Evolutionary conservation across 2,329 filamentous ascomycete species (phyloP), one percentile per base, ranked within the genome.

Genomic region (Ascochyta pisi): DNA sequence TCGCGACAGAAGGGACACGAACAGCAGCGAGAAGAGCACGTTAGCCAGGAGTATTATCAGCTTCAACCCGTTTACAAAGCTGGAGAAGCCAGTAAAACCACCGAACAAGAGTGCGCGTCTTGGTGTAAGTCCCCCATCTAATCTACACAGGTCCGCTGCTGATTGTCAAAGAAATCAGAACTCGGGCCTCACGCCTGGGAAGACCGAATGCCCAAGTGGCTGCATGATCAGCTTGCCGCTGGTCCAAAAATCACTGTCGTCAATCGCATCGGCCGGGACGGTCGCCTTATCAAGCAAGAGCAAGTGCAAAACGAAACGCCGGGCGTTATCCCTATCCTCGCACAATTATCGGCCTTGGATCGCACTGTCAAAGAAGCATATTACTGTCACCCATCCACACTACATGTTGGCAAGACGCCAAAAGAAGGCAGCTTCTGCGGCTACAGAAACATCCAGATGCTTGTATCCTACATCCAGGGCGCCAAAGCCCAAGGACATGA

Each of bases 401-500:
- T 87, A 44, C 93, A 97, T 68, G 83, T 98, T 24, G 91, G 90
- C 47, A 96, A 96, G 68, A 81, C 71, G 0, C 71, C 96, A 48
- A 84, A 83, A n/a, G 93, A 96, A 78, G 92, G 92, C 22, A 90
- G 92, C 6, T 98, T 98, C 73, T 98, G 94, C 71, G 94, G 94
- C 3, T 98, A 97, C 73, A 85, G 94, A 37, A 98, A 96, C 69
- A 96, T 96, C 29, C 95, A 98, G 73, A 96, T 96, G 87, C 76
- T 97, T 64, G 79, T 89, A 13, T 94, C 92, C 0, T 93, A 91
- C 71, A 85, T 97, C 19, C 84, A 88, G 55, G 84, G 83, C 8
- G 78, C 84, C 1, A 73, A 79, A 35, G 80, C 80, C 12, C 76
- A 80, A 12, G 90, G 89, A 0, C 75, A 83, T 57, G 80, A 87